Base-by-base conservation (phyloP, 441 rosid genomes). In the Adansonia rubrostipa region DNA sequence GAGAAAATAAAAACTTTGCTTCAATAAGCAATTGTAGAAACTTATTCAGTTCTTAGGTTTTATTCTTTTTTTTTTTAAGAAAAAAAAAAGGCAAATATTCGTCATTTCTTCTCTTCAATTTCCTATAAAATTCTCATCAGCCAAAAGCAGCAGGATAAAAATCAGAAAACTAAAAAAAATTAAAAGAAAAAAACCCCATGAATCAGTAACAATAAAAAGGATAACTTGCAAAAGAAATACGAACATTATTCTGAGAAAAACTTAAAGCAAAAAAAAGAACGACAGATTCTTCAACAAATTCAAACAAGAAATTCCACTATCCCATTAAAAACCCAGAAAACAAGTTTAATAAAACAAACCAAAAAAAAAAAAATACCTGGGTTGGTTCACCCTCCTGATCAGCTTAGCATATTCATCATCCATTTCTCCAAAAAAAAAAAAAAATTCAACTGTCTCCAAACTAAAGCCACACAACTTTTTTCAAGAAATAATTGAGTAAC, bases 331-430 rank as follows among this genome's bases (percentile, higher is more conserved):
- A 10, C 65, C 53, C 48, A 56, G 47, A 70, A 65, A 28, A 19
- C 3, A 56, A 19, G 53, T 60, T 74, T 14, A 3, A 24, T 9
- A 14, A 20, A 22, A 33, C 13, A 61, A 28, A 56, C 0, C 3
- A 22, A 19, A 0, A n/a, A 4, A 28, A 56, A 15, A 17, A 5
- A 22, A 8, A 3, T 60, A 92, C 98, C 99, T 90, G 73, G 99
- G 99, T 10, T 92, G 98, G 82, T 95, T 93, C 96, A 95, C 88
- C 83, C 99, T 90, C 80, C 97, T 83, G 83, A 95, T 83, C 76
- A 95, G 91, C 93, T 95, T 95, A 40, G 96, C 93, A 70, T 85
- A 95, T 87, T 95, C 97, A 78, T 93, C 99, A 81, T 95, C 99
- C 93, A 93, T 93, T 79, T 77, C 82, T 70, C 17, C 6, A 0